Evolutionary conservation across 345 rosid genomes (phyloP).

Genomic region (Zanthoxylum bungeanum): DNA sequence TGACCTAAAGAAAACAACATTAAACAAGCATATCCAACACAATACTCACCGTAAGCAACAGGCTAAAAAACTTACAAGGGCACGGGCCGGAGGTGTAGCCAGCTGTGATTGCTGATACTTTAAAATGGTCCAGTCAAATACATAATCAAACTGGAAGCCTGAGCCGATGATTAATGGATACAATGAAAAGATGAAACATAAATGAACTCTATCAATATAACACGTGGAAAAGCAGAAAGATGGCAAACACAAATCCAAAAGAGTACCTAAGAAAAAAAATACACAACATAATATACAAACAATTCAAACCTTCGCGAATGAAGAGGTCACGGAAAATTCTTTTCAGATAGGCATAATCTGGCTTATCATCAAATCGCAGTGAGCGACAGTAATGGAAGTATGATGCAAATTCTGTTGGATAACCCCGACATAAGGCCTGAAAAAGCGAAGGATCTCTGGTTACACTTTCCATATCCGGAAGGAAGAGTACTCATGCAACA

Average conservation of each 20-base stretch:
- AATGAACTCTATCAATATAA: background rate
- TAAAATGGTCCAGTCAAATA: conserved; percentile 97
- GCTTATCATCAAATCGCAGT: conserved; percentile 89
- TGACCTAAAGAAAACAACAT: conserved; percentile 41
- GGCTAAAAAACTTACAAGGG: conserved; percentile 22
- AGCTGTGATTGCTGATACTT: conserved; percentile 95
- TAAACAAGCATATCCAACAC: conserved; percentile 6
- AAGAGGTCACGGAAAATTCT: conserved; percentile 93
- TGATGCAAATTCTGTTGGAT: conserved; percentile 96
- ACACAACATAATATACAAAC: background rate
- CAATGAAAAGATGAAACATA: background rate
- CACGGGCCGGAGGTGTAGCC: conserved; percentile 71
- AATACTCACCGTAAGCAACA: background rate
- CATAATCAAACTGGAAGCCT: conserved; percentile 97
- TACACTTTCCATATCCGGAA: background rate
- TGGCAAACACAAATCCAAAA: background rate
- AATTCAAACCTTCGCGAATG: conserved; percentile 75
- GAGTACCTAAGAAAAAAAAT: background rate
- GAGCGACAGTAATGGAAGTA: conserved; percentile 97
- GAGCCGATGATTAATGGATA: conserved; percentile 15
- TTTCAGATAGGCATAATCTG: conserved; percentile 91
- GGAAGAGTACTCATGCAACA: background rate
- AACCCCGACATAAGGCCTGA: conserved; percentile 88
- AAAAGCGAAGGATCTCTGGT: conserved; percentile 11
- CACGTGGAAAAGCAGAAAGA: conserved; percentile 14